These are phyloP conservation scores for Phytopythium litorale DNA, from an alignment of 352 stramenopile species.

Conservation along the genomic window DNA sequence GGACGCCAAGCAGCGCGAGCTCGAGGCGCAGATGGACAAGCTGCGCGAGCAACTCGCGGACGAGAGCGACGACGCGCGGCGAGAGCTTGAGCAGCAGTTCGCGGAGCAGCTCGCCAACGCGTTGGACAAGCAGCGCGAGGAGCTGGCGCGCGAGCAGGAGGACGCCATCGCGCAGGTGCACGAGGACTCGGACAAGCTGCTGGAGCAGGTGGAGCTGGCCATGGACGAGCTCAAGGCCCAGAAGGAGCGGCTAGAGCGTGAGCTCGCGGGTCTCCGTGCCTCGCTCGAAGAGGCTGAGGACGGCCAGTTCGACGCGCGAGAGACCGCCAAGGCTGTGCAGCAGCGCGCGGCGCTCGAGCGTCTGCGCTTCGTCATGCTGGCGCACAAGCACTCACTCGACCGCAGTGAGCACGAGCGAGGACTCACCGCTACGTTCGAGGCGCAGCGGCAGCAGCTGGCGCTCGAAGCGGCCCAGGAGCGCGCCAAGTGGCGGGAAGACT, in stretches of 20 bases:
- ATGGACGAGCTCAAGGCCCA: conserved; percentile 71
- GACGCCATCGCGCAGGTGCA: conserved; percentile 73
- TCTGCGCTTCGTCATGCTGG: conserved; percentile 34
- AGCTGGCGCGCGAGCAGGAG: conserved; percentile 60
- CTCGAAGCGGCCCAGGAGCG: conserved; percentile 23
- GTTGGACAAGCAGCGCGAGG: conserved; percentile 30
- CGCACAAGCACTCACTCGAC: conserved; percentile 31
- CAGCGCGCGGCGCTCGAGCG: conserved; percentile 56
- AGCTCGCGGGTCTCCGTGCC: conserved; percentile 41
- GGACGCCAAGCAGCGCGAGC: not conserved
- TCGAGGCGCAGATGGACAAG: conserved; percentile 13
- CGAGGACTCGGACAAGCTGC: conserved; percentile 74
- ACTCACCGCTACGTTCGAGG: conserved; percentile 5
- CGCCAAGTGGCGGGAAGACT: conserved; percentile 23
- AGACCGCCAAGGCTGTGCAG: conserved; percentile 50
- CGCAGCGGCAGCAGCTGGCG: conserved; percentile 14
- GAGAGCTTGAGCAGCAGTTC: conserved; percentile 14
- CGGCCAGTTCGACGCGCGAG: conserved; percentile 59
- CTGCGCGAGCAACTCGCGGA: conserved; percentile 14
- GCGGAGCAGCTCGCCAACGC: conserved; percentile 24
- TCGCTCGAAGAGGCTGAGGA: conserved; percentile 74
- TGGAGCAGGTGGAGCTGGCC: conserved; percentile 68
- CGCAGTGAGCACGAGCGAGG: conserved; percentile 4
- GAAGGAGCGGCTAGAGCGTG: conserved; percentile 63
- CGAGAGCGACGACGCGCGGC: conserved; percentile 14